Conservation (phyloP, 345 rosid genomes). For the Linum usitatissimum region DNA sequence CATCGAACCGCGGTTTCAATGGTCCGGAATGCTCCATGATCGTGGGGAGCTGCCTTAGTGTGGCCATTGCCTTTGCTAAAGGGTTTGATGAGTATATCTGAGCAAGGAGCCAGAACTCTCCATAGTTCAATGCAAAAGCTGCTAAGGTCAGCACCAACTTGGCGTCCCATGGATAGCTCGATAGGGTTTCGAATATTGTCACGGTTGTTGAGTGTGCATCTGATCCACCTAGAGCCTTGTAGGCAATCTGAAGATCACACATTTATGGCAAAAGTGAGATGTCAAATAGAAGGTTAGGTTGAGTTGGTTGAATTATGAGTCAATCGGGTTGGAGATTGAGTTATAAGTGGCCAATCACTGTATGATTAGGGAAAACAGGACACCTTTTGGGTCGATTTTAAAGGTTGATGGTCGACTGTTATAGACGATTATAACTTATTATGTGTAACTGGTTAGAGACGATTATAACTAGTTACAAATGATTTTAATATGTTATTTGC, state of each 20-base stretch:
- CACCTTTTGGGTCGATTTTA: too few relatives aligned
- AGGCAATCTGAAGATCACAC: not conserved
- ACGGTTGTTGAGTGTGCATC: constrained; percentile 2
- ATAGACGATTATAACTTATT: too few relatives aligned
- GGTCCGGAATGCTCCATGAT: constrained; percentile 1
- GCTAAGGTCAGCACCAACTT: not conserved
- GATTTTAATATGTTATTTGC: too few relatives aligned
- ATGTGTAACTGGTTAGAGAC: too few relatives aligned
- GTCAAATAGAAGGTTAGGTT: not conserved
- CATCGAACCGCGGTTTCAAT: constrained; percentile 1
- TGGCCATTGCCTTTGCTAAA: constrained; percentile 1
- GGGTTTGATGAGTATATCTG: not conserved
- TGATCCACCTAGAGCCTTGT: not conserved
- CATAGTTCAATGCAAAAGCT: constrained; percentile 1
- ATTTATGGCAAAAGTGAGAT: not conserved
- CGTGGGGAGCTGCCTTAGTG: not conserved
- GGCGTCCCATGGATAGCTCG: constrained; percentile 1
- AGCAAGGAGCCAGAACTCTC: constrained; percentile 7
- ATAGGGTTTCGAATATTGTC: not conserved
- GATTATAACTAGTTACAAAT: too few relatives aligned
- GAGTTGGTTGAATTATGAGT: too few relatives aligned
- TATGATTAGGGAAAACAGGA: too few relatives aligned
- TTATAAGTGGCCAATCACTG: too few relatives aligned
- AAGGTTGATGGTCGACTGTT: too few relatives aligned
- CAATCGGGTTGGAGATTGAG: too few relatives aligned